These are phyloP conservation scores for Syzygium oleosum DNA, from an alignment of 345 rosid genomes.

Conservation along the genomic window DNA sequence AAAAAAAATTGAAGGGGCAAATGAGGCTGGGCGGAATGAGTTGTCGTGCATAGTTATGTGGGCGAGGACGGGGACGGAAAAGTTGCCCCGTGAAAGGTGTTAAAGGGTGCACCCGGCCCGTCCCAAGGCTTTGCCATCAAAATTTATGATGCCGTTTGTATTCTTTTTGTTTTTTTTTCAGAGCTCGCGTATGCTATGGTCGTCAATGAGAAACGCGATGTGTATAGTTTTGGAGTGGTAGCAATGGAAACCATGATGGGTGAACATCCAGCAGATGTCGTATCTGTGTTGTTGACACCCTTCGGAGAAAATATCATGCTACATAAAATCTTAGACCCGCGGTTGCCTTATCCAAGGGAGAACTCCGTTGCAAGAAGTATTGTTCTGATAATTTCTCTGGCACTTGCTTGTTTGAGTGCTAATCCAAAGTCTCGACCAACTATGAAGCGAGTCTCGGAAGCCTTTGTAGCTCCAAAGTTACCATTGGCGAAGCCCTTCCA, in stretches of 20 bases:
- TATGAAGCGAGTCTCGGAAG: background rate
- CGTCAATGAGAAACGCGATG: background rate
- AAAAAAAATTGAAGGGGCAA: too few species aligned
- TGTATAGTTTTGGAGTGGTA: background rate
- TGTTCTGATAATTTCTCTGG: background rate
- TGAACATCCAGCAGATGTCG: slow-evolving; percentile 9
- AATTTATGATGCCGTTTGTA: too few species aligned
- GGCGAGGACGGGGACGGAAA: background rate
- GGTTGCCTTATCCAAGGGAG: background rate
- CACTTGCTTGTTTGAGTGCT: slow-evolving; percentile 4
- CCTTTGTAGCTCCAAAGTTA: background rate
- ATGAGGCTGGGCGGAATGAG: too few species aligned
- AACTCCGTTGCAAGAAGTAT: background rate
- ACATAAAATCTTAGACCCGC: background rate
- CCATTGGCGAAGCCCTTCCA: background rate
- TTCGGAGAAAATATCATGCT: background rate
- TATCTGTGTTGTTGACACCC: background rate
- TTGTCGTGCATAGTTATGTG: too few species aligned
- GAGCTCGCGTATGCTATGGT: background rate
- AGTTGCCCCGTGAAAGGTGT: background rate
- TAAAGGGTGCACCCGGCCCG: too few species aligned
- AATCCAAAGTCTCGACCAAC: slow-evolving; percentile 4
- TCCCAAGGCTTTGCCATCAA: too few species aligned
- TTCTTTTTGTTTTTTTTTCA: background rate
- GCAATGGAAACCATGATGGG: slow-evolving; percentile 8